These are phyloP conservation scores for Scorias spongiosa DNA, from an alignment of 2,329 filamentous ascomycete genomes.

Conservation along the genomic window DNA sequence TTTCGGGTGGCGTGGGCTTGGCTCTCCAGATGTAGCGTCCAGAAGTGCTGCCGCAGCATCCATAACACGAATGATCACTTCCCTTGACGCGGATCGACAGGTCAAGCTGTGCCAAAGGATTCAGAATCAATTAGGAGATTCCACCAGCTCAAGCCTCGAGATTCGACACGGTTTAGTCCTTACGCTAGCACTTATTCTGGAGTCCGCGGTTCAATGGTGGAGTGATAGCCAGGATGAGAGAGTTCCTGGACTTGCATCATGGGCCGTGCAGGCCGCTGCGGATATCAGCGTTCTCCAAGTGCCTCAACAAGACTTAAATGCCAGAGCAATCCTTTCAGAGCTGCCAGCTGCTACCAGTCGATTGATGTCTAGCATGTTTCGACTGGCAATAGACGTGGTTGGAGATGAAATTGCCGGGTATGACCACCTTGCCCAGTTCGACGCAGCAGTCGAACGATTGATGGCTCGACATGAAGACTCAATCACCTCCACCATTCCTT, in stretches of 20 bases:
- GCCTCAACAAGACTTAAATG: slow-evolving; percentile 1
- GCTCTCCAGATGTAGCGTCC: slow-evolving; percentile 59
- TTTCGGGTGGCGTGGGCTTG: slow-evolving; percentile 76
- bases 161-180: slow-evolving; percentile 54
- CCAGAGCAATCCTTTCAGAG: slow-evolving; percentile 13
- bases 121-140: slow-evolving; percentile 27
- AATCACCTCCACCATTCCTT: slow-evolving; percentile 11
- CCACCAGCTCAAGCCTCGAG: slow-evolving; percentile 47
- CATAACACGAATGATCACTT: slow-evolving; percentile 43
- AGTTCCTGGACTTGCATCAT: neutral
- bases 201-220: slow-evolving; percentile 11
- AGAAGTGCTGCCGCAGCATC: slow-evolving; percentile 56
- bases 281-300: neutral
- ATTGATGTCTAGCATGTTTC: slow-evolving; percentile 10
- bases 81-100: slow-evolving; percentile 21
- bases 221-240: neutral
- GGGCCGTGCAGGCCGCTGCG: neutral
- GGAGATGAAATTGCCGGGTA: neutral
- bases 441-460: slow-evolving; percentile 11
- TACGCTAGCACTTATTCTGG: slow-evolving; percentile 43
- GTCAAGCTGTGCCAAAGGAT: slow-evolving; percentile 26
- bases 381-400: slow-evolving; percentile 1
- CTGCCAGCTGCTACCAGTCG: slow-evolving; percentile 11
- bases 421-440: slow-evolving; percentile 2
- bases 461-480: slow-evolving; percentile 14